Evolutionary conservation across 2,329 filamentous ascomycete species (phyloP), one percentile per base, ranked within the genome.

Genomic region (Balansia obtecta): DNA sequence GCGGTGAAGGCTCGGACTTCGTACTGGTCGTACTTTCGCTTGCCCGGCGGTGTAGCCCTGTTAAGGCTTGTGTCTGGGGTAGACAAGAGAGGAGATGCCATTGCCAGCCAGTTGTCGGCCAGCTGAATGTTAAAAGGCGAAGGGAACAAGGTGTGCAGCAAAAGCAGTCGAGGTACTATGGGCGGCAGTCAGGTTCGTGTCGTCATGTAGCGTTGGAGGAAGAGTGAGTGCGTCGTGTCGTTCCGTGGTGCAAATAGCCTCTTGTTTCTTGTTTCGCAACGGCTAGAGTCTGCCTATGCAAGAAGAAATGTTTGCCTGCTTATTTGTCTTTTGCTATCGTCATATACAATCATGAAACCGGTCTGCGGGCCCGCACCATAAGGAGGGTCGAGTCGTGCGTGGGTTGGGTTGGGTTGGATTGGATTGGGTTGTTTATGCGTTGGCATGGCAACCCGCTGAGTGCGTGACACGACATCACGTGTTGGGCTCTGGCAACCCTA

Each of bases 61-160:
- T 72, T 71, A 50, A 72, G 61, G 50, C 61, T 62, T 51, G 65
- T 61, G 58, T 64, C 66, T 44, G 60, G 62, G 45, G 63, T 62
- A 51, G 67, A 67, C 54, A 65, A 68, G 53, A 73, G 60, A 46
- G 71, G 69, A 58, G 65, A 65, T 56, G 68, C 63, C 68, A 69
- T 71, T 51, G 43, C 58, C 18, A 38, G 20, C 20, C 15, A 18
- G 30, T 12, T 45, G 30, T 39, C 38, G 16, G n/a, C n/a, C 15
- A 15, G 16, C 38, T 39, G n/a, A 6, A 27, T 27, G 6, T 27
- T 3, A 27, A 27, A 27, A 6, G 22, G 22, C 22, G 6, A 27
- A 27, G 22, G 6, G 6, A n/a, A n/a, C n/a, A 27, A 3, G 6
- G 6, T 27, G 22, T 27, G 22, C 22, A 27, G 22, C 22, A n/a